phyloP scores from a whole-genome alignment of 345 rosid genomes.

The Excoecaria cochinchinensis region DNA sequence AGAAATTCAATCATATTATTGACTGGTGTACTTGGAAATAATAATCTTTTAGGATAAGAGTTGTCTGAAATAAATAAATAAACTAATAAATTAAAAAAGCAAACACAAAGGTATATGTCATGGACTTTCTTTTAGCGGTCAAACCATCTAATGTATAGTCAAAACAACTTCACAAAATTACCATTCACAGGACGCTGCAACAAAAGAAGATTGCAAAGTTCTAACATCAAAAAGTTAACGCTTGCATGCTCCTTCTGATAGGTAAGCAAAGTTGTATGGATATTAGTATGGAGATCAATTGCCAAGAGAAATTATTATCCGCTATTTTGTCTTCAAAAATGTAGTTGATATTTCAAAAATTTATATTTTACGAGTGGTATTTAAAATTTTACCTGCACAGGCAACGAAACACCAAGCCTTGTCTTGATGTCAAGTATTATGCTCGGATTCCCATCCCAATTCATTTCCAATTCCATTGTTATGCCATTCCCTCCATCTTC shows the following conservation, averaged over 20 bases:
- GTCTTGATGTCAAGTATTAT: constrained; percentile 36
- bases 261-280: not conserved
- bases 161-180: not conserved
- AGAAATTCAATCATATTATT: not conserved
- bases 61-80: not conserved
- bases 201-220: not conserved
- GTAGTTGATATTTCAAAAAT: not conserved
- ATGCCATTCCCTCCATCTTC: constrained; percentile 30
- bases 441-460: constrained; percentile 40
- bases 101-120: not conserved
- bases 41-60: not conserved
- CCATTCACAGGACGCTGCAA: not conserved
- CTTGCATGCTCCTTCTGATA: not conserved
- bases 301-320: not conserved
- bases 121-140: not conserved
- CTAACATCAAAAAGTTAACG: not conserved
- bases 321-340: not conserved
- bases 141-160: not conserved
- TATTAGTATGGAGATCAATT: not conserved
- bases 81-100: too few species aligned
- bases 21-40: not conserved
- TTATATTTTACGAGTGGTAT: not conserved
- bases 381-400: constrained; percentile 33
- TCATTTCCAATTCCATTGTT: constrained; percentile 43
- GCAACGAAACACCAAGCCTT: constrained; percentile 34